Conservation (phyloP, 2,329 filamentous ascomycete genomes). For the Apiospora sp. region DNA sequence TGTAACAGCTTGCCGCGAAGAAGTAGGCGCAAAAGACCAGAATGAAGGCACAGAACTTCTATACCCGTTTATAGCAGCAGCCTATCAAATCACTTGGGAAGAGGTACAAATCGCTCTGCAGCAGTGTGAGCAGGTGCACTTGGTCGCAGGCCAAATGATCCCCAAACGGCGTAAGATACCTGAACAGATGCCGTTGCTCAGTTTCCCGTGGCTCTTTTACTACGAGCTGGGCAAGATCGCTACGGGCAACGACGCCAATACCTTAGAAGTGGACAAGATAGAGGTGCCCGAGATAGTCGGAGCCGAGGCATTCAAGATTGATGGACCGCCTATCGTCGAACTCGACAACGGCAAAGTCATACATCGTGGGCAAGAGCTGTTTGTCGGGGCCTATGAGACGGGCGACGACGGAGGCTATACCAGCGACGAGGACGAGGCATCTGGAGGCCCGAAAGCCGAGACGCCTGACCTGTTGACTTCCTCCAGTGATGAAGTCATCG, state of each 20-base stretch:
- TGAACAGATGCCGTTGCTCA: slow-evolving; percentile 79
- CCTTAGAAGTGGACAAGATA: slow-evolving; percentile 44
- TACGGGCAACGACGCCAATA: slow-evolving; percentile 35
- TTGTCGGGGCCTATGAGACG: slow-evolving; percentile 22
- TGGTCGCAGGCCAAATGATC: slow-evolving; percentile 46
- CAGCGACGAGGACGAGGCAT: background rate
- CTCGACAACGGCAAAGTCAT: slow-evolving; percentile 18
- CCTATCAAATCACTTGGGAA: slow-evolving; percentile 83
- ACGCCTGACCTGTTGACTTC: background rate
- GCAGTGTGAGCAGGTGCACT: slow-evolving; percentile 47
- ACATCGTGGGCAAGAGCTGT: slow-evolving; percentile 24
- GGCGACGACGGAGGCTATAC: background rate
- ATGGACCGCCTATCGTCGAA: slow-evolving; percentile 17
- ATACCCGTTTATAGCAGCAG: slow-evolving; percentile 80
- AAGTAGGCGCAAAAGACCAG: slow-evolving; percentile 63
- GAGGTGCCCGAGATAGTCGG: slow-evolving; percentile 33
- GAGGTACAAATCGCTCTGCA: slow-evolving; percentile 69
- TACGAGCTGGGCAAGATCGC: slow-evolving; percentile 76
- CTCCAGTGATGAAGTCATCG: background rate
- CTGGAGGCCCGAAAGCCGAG: background rate
- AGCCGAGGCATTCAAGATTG: background rate
- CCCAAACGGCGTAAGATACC: slow-evolving; percentile 48
- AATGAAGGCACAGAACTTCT: slow-evolving; percentile 56
- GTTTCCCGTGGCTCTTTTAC: slow-evolving; percentile 92
- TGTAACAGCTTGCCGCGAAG: slow-evolving; percentile 69